A percentile compares a stretch with the other conserved stretches of the same genome.
phyloP scores from a whole-genome alignment of 441 rosid species.

The Isatis lusitanica region DNA sequence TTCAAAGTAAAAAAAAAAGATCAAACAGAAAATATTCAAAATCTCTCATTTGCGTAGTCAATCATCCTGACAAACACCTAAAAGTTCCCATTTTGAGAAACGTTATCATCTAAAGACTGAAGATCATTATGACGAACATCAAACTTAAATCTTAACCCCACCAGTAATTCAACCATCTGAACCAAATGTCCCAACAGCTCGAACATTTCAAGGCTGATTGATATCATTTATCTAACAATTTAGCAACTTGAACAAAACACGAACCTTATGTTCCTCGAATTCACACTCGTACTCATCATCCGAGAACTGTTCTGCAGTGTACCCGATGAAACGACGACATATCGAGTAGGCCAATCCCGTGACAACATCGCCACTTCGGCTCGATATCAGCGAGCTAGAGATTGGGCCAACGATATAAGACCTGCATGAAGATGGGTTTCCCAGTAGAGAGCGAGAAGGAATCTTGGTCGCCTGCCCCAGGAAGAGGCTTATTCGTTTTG shows the following conservation, averaged over 20 bases:
- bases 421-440: slow-evolving; percentile 17
- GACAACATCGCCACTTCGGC: slow-evolving; percentile 8
- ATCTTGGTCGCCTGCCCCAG: slow-evolving; percentile 35
- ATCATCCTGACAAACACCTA: slow-evolving; percentile 10
- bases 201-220: not conserved
- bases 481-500: slow-evolving; percentile 41
- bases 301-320: slow-evolving; percentile 87
- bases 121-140: slow-evolving; percentile 1
- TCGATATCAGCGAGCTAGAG: slow-evolving; percentile 34
- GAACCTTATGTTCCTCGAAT: slow-evolving; percentile 81
- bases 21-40: not conserved
- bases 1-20: not conserved
- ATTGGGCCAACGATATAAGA: slow-evolving; percentile 14
- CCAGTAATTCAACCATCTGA: not conserved
- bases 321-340: slow-evolving; percentile 47
- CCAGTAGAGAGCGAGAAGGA: slow-evolving; percentile 25
- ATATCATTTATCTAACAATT: not conserved
- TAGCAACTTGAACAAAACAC: slow-evolving; percentile 9
- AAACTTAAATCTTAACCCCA: not conserved
- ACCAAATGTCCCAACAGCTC: slow-evolving; percentile 1
- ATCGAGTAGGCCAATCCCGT: slow-evolving; percentile 9
- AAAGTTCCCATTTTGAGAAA: slow-evolving; percentile 12
- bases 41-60: slow-evolving; percentile 1
- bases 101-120: not conserved
- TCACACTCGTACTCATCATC: slow-evolving; percentile 94